Evolutionary conservation across 73 alveolate species (phyloP).

Genomic region (Symbiodinium natans): DNA sequence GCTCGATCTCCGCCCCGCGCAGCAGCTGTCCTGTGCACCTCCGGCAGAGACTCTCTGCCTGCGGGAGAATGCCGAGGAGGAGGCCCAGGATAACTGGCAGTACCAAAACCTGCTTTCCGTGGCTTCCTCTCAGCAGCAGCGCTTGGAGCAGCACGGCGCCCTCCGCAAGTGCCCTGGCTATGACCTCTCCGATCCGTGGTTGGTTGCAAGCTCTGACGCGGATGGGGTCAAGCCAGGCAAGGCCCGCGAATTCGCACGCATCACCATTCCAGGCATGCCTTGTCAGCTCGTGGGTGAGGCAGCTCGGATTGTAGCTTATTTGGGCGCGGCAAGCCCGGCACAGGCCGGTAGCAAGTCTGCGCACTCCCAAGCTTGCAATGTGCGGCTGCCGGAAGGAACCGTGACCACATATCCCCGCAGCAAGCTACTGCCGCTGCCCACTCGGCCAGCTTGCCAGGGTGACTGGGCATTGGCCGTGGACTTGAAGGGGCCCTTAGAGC

Average conservation of each 20-base stretch:
- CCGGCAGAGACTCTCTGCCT: neutral
- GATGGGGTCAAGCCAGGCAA: slow-evolving; percentile 36
- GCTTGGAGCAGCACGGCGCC: slow-evolving; percentile 19
- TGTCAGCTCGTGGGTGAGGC: slow-evolving; percentile 27
- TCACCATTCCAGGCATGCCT: slow-evolving; percentile 18
- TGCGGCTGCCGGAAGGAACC: slow-evolving; percentile 39
- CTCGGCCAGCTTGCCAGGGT: slow-evolving; percentile 21
- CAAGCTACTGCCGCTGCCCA: slow-evolving; percentile 54
- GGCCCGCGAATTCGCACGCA: slow-evolving; percentile 1
- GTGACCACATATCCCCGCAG: slow-evolving; percentile 9
- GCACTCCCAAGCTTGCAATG: neutral
- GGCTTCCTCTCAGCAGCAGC: slow-evolving; percentile 54
- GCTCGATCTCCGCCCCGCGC: slow-evolving; percentile 14
- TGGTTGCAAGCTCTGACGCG: slow-evolving; percentile 29
- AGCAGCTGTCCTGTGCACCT: neutral
- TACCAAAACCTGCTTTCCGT: slow-evolving; percentile 29
- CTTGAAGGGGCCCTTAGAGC: neutral
- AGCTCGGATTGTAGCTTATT: neutral
- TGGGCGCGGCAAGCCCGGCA: neutral
- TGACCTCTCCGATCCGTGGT: slow-evolving; percentile 41
- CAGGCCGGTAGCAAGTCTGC: neutral
- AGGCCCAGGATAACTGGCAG: neutral
- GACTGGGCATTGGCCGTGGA: slow-evolving; percentile 79
- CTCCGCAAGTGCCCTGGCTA: slow-evolving; percentile 47
- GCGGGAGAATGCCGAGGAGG: neutral